phyloP scores from a whole-genome alignment of 306 rosid genomes.

The Castanopsis chinensis region DNA sequence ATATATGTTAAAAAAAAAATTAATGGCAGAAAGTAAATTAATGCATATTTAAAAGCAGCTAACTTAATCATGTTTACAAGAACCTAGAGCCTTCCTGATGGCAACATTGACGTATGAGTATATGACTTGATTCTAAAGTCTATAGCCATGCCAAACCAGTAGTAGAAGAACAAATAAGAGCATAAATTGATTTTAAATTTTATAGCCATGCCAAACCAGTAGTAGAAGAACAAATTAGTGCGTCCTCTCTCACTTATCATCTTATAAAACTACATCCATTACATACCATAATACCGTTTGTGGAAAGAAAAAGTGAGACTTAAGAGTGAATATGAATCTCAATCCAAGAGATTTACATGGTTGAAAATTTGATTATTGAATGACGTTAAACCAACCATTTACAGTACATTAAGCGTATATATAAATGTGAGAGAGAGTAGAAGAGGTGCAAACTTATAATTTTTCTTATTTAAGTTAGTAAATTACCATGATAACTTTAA shows the following conservation, averaged over 20 bases:
- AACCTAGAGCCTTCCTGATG: neutral
- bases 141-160: neutral
- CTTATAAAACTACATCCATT: no score
- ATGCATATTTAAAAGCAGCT: neutral
- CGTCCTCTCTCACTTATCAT: no score
- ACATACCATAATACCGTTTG: no score
- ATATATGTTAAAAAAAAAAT: constrained; percentile 18
- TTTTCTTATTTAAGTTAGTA: neutral
- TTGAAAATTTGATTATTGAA: neutral
- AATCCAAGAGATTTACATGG: neutral
- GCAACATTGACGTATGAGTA: neutral
- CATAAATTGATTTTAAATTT: no score
- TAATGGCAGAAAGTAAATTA: neutral
- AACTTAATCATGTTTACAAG: neutral
- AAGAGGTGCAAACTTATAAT: neutral
- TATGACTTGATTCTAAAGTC: neutral
- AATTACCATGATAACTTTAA: neutral
- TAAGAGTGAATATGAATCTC: neutral
- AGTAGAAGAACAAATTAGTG: neutral
- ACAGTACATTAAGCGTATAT: neutral
- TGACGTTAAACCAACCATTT: neutral
- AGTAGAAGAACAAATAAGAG: neutral
- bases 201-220: neutral
- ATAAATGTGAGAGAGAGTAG: neutral
- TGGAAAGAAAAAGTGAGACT: no score